phyloP scores from a whole-genome alignment of 2,329 filamentous ascomycete species.

The Pleomassaria siparia region DNA sequence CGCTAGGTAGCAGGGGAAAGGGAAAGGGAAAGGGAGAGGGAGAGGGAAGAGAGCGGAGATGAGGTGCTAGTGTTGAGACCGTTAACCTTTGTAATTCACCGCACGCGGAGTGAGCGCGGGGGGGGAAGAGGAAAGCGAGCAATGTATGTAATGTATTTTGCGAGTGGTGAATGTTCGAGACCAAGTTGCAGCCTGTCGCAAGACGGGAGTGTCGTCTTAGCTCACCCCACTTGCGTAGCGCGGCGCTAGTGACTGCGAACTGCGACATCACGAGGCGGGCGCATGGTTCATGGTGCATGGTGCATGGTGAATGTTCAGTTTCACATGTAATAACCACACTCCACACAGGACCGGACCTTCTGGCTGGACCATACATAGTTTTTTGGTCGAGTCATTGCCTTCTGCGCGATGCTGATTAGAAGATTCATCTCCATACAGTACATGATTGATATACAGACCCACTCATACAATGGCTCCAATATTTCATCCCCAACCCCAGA shows the following conservation, averaged over 20 bases:
- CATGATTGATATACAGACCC: slow-evolving; percentile 1
- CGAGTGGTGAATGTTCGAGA: background rate
- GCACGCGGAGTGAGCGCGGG: background rate
- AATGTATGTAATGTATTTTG: background rate
- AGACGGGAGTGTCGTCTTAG: background rate
- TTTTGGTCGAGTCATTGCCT: too few relatives aligned
- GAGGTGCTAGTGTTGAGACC: background rate
- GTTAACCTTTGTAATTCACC: background rate
- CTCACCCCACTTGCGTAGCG: background rate
- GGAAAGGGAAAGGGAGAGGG: too few relatives aligned
- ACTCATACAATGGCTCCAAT: background rate
- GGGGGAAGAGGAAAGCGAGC: background rate
- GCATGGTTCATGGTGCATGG: too few relatives aligned
- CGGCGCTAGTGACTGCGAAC: background rate
- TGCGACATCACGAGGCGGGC: too few relatives aligned
- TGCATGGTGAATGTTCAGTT: background rate
- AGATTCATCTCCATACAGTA: too few relatives aligned
- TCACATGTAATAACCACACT: background rate
- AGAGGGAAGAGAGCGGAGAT: too few relatives aligned
- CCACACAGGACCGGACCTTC: background rate
- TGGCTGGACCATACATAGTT: background rate
- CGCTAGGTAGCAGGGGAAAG: too few relatives aligned
- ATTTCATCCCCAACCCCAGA: slow-evolving; percentile 39
- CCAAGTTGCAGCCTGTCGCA: background rate
- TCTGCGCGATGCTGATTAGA: too few relatives aligned